Percentiles rank a stretch among this genome's conserved stretches.
Conservation (phyloP, 805 yeast genomes). For the Kodamaea jinghongensis region DNA sequence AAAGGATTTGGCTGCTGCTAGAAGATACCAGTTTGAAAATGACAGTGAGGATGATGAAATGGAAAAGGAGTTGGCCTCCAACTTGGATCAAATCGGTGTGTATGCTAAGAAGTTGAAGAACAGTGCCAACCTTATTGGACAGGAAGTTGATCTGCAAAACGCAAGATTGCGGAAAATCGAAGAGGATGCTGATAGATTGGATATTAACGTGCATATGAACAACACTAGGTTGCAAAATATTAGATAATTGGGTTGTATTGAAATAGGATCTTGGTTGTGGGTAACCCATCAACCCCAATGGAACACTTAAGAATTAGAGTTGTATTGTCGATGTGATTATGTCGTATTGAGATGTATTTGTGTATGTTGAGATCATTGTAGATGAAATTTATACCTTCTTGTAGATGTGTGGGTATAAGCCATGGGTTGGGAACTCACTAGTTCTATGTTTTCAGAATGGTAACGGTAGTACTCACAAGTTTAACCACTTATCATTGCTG, state of each 20-base stretch:
- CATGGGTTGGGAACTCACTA: no score
- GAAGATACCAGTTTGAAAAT: slow-evolving; percentile 76
- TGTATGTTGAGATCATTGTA: no score
- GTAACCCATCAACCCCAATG: no score
- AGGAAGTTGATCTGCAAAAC: slow-evolving; percentile 80
- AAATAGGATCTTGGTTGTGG: no score
- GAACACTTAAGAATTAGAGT: no score
- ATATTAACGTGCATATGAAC: slow-evolving; percentile 77
- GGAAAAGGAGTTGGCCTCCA: slow-evolving; percentile 83
- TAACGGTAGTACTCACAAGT: no score
- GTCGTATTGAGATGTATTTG: no score
- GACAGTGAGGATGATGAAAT: slow-evolving; percentile 92
- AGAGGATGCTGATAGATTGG: slow-evolving; percentile 80
- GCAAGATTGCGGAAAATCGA: slow-evolving; percentile 69
- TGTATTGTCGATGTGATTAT: no score
- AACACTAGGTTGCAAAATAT: slow-evolving; percentile 63
- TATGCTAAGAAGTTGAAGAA: slow-evolving; percentile 68
- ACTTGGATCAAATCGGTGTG: slow-evolving; percentile 72
- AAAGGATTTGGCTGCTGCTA: slow-evolving; percentile 53
- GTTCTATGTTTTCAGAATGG: no score
- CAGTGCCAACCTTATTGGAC: slow-evolving; percentile 69
- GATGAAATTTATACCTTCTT: no score
- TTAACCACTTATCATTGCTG: no score
- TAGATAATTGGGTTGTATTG: slow-evolving; percentile 33
- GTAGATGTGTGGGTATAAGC: no score